A percentile compares a stretch with the other conserved stretches of the same genome.
Conservation (phyloP, 2,329 filamentous ascomycete genomes). For the Diaporthe humulicola region DNA sequence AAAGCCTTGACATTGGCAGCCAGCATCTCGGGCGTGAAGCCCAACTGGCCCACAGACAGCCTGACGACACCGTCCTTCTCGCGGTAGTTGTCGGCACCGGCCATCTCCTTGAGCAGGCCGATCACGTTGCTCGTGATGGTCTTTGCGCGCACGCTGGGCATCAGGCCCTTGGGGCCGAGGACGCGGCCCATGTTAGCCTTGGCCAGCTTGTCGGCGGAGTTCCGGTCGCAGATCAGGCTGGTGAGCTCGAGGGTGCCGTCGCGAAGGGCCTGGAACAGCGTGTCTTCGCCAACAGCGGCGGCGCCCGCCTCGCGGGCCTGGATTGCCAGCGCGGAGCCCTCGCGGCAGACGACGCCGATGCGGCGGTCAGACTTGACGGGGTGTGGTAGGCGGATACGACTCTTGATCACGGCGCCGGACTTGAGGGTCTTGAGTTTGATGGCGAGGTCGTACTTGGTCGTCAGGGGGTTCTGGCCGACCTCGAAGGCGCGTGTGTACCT, state of each 20-base stretch:
- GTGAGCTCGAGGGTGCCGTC: conserved; percentile 88
- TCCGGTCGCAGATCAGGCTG: conserved; percentile 85
- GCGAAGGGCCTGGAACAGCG: conserved; percentile 83
- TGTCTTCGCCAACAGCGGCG: conserved; percentile 85
- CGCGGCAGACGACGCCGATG: conserved; percentile 92
- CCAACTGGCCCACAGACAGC: conserved; percentile 91
- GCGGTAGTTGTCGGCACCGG: conserved; percentile 87
- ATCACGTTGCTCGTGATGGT: conserved; percentile 89
- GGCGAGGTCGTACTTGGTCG: conserved; percentile 89
- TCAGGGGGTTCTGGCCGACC: conserved; percentile 82
- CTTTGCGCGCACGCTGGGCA: conserved; percentile 90
- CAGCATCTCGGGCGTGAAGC: conserved; percentile 88
- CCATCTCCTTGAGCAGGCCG: conserved; percentile 82
- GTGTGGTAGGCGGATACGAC: conserved; percentile 88
- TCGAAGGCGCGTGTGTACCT: conserved; percentile 94
- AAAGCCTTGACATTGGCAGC: conserved; percentile 86
- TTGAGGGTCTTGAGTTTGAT: conserved; percentile 86
- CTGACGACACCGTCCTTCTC: conserved; percentile 88
- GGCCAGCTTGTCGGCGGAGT: conserved; percentile 82
- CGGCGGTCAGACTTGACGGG: conserved; percentile 89
- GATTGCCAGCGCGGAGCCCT: conserved; percentile 79
- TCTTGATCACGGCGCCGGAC: conserved; percentile 88
- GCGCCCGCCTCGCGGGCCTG: conserved; percentile 86
- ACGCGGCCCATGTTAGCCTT: conserved; percentile 85
- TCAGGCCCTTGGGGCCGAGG: conserved; percentile 89